Evolutionary conservation across 345 rosid genomes (phyloP), one percentile per base, ranked within the genome.

Genomic region (Cardamine chenopodiifolia): DNA sequence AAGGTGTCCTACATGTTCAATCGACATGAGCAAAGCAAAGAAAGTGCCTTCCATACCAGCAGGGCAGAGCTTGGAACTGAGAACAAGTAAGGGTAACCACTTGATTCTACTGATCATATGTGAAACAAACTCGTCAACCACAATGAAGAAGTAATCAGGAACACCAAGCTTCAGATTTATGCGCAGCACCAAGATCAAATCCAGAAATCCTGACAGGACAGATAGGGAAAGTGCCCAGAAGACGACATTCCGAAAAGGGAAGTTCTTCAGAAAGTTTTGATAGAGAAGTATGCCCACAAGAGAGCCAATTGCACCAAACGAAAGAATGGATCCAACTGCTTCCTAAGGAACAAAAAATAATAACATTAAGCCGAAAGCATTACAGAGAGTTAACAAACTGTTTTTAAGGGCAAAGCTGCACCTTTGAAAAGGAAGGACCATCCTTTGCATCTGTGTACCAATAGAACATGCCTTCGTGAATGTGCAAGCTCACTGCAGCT

Each of bases 391-490:
- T 35, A 9, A n/a, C 18, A 14, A 35, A 37, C 19, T 32, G 47
- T 37, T 59, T 59, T 1, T 35, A 12, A 6, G 47, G 17, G 8
- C 17, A 42, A 15, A 13, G 17, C 18, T 2, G 14, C 18, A 42
- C 85, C 83, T 82, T 78, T 20, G 83, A 83, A 82, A 92, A 92
- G 64, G 79, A 74, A 60, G 98, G 98, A n/a, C 95, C 96, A 22
- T 80, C 89, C 48, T 89, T 86, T 28, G 95, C 82, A 79, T 87
- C 93, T 26, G 98, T 90, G 63, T 84, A 85, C 93, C 96, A 92
- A 65, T 90, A 92, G 78, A 92, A 92, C 92, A 90, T 79, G 63
- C 96, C 93, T 73, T 90, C 89, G 50, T 85, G 89, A 62, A 90
- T 81, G 67, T 90, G 82, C 68, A 88, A 81, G 68, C 93, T 82